Conservation (phyloP, 805 yeast genomes). For the Ogataea methylovora region DNA sequence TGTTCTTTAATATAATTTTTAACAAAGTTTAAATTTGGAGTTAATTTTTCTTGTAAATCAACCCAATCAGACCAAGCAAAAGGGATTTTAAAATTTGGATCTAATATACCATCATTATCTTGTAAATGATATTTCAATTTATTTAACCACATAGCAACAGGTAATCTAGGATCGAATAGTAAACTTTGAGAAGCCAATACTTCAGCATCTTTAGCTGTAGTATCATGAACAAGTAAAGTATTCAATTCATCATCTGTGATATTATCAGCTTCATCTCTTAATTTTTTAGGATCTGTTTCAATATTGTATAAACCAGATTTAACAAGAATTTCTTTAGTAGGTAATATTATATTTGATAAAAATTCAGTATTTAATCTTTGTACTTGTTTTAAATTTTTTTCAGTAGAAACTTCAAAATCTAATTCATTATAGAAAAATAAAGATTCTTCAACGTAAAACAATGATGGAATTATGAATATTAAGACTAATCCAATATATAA, state of each 20-base stretch:
- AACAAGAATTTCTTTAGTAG: constrained; percentile 37
- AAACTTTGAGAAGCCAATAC: background rate
- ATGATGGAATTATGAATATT: constrained; percentile 10
- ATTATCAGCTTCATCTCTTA: background rate
- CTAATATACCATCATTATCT: constrained; percentile 11
- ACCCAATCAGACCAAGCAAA: constrained; percentile 28
- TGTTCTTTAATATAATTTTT: constrained; percentile 1
- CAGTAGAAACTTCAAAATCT: constrained; percentile 9
- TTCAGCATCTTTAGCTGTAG: background rate
- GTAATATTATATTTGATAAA: constrained; percentile 46
- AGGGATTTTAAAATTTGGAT: constrained; percentile 19
- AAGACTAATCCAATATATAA: constrained; percentile 8
- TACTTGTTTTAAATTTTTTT: constrained; percentile 5
- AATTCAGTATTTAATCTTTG: constrained; percentile 8
- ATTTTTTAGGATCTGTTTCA: background rate
- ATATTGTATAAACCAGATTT: background rate
- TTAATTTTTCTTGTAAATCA: constrained; percentile 15
- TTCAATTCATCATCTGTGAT: background rate
- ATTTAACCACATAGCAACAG: constrained; percentile 22
- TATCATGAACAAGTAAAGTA: background rate
- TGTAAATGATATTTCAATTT: constrained; percentile 10
- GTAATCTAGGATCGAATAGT: constrained; percentile 24
- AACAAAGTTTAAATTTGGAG: constrained; percentile 3
- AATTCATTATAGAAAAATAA: constrained; percentile 4
- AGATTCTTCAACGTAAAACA: constrained; percentile 11